phyloP scores from a whole-genome alignment of 1,284 basidiomycete genomes.

The Cystobasidium slooffiae region DNA sequence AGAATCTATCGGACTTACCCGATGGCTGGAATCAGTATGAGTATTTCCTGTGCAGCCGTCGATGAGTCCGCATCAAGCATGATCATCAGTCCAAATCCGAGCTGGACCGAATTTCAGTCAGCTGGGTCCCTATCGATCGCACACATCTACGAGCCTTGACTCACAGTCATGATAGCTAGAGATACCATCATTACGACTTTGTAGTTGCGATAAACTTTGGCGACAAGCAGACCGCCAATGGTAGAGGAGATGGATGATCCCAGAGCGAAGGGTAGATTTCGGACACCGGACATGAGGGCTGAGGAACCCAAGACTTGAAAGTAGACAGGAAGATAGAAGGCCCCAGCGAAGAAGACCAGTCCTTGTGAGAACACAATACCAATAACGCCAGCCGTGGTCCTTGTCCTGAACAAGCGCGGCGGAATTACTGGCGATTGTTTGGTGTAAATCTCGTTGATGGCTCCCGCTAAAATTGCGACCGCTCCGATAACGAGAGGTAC shows the following conservation, averaged over 20 bases:
- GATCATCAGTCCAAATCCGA: conserved; percentile 54
- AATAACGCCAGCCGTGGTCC: conserved; percentile 72
- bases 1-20: conserved; percentile 4
- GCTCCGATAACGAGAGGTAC: conserved; percentile 72
- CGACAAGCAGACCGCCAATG: conserved; percentile 66
- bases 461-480: conserved; percentile 64
- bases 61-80: conserved; percentile 49
- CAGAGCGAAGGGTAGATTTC: conserved; percentile 75
- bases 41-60: conserved; percentile 48
- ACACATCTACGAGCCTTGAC: background rate
- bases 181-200: conserved; percentile 66
- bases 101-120: conserved; percentile 14
- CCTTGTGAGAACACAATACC: conserved; percentile 70
- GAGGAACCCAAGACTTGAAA: conserved; percentile 77
- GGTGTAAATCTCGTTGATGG: conserved; percentile 70
- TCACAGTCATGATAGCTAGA: conserved; percentile 46
- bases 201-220: conserved; percentile 66
- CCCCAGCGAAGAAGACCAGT: conserved; percentile 66
- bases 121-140: background rate
- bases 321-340: conserved; percentile 69
- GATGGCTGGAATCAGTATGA: conserved; percentile 49
- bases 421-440: conserved; percentile 78
- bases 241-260: conserved; percentile 63
- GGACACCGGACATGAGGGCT: conserved; percentile 73
- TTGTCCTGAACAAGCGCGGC: conserved; percentile 75